A percentile compares a stretch with the other conserved stretches of the same genome.
These are phyloP conservation scores for Alnus rubra DNA, from an alignment of 306 rosid species.

Conservation along the genomic window DNA sequence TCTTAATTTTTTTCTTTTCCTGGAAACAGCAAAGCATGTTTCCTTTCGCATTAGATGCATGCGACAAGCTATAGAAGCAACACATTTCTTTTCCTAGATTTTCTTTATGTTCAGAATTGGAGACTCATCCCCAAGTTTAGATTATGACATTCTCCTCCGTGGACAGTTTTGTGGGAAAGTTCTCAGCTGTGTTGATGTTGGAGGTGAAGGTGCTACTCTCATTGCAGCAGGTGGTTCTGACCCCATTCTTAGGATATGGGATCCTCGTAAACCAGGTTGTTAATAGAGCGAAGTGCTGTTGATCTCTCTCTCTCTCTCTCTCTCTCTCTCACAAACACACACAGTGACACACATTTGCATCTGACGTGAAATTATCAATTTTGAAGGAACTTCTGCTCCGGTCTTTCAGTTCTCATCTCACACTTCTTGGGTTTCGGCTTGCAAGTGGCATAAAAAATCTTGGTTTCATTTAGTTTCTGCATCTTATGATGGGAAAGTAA, in stretches of 20 bases:
- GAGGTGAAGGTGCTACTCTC: slow-evolving; percentile 82
- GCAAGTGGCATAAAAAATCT: slow-evolving; percentile 84
- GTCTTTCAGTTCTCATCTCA: slow-evolving; percentile 76
- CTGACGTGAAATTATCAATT: slow-evolving; percentile 10
- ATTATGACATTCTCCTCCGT: slow-evolving; percentile 22
- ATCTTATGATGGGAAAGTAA: slow-evolving; percentile 87
- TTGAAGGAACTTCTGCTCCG: slow-evolving; percentile 86
- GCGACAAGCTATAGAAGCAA: neutral
- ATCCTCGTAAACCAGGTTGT: slow-evolving; percentile 95
- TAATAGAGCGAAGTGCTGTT: slow-evolving; percentile 11
- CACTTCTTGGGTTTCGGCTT: slow-evolving; percentile 74
- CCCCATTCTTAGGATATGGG: slow-evolving; percentile 85
- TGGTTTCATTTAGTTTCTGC: slow-evolving; percentile 78
- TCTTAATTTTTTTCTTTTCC: slow-evolving; percentile 2
- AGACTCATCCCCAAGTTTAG: slow-evolving; percentile 6
- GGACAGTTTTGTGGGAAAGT: slow-evolving; percentile 73
- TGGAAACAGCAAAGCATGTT: slow-evolving; percentile 12
- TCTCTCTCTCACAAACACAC: neutral
- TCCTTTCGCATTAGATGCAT: neutral
- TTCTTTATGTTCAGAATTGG: slow-evolving; percentile 1
- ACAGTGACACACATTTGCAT: neutral
- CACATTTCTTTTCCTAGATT: slow-evolving; percentile 2
- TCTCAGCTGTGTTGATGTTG: slow-evolving; percentile 83
- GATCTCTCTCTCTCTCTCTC: neutral
- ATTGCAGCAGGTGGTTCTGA: slow-evolving; percentile 91